phyloP scores from a whole-genome alignment of 352 stramenopile species.

The Pythium insidiosum region DNA sequence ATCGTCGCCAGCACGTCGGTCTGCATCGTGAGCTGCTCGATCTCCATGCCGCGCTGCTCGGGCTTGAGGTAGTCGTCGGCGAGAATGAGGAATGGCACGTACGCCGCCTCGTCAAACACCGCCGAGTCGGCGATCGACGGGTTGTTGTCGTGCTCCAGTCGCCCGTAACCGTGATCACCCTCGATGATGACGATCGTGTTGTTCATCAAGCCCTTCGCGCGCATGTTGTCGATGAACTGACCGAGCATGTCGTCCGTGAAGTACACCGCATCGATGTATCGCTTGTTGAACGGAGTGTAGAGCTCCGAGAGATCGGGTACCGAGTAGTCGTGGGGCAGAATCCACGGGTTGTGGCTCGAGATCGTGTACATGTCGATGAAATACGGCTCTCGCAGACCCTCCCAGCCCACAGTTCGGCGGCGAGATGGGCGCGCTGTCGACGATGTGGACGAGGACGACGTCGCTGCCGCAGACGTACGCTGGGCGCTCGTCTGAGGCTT shows the following conservation, averaged over 20 bases:
- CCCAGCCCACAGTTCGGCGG: constrained; percentile 25
- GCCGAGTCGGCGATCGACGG: constrained; percentile 50
- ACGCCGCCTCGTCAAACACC: constrained; percentile 52
- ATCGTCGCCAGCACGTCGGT: constrained; percentile 68
- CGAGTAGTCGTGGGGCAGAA: constrained; percentile 35
- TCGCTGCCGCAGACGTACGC: too few relatives aligned
- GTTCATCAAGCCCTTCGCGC: constrained; percentile 49
- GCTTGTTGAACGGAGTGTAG: constrained; percentile 61
- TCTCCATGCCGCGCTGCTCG: constrained; percentile 28
- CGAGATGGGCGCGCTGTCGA: neutral
- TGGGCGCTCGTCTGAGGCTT: too few relatives aligned
- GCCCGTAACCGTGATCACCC: constrained; percentile 57
- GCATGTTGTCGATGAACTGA: constrained; percentile 40
- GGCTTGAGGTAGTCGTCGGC: constrained; percentile 52
- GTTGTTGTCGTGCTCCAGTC: constrained; percentile 64
- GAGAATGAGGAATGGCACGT: constrained; percentile 57
- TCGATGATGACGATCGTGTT: constrained; percentile 71
- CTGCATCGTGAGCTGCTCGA: constrained; percentile 62
- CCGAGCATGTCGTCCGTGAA: constrained; percentile 64
- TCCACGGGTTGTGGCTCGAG: constrained; percentile 63
- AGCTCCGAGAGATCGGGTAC: constrained; percentile 36
- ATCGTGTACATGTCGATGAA: constrained; percentile 81
- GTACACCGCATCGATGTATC: constrained; percentile 60
- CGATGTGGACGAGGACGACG: constrained; percentile 1
- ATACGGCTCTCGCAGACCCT: constrained; percentile 52